phyloP scores from a whole-genome alignment of 2,329 filamentous ascomycete genomes.

The Alternaria sp. region DNA sequence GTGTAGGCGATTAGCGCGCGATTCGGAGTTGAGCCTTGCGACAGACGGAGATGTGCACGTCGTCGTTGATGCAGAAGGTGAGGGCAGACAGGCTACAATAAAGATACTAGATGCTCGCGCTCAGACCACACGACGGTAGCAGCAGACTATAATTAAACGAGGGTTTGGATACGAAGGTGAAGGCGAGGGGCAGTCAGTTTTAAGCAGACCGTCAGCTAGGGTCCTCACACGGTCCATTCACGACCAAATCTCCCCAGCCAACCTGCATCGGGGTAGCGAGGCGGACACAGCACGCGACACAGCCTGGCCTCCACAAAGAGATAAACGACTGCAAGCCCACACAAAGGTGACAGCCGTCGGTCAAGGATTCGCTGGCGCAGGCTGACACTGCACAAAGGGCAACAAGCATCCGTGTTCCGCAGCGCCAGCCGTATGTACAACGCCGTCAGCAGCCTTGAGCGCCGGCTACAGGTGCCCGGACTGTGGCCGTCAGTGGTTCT shows the following conservation, averaged over 20 bases:
- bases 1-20: not conserved
- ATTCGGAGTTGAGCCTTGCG: not conserved
- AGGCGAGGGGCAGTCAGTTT: conserved; percentile 33
- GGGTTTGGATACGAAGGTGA: conserved; percentile 15
- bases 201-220: conserved; percentile 35
- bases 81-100: conserved; percentile 8
- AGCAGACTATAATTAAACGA: conserved; percentile 20
- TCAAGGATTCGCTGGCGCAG: not conserved
- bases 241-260: conserved; percentile 17
- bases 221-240: conserved; percentile 25
- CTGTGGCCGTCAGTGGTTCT: conserved; percentile 8
- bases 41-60: not conserved
- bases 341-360: conserved; percentile 1
- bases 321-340: not conserved
- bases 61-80: not conserved
- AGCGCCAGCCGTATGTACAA: not conserved
- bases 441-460: not conserved
- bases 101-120: conserved; percentile 16
- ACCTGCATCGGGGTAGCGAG: conserved; percentile 21
- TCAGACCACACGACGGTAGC: conserved; percentile 17
- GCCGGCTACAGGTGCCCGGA: conserved; percentile 16
- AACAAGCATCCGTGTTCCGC: not conserved
- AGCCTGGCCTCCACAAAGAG: conserved; percentile 7
- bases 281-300: conserved; percentile 40
- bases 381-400: not conserved